Conservation (phyloP, 2,329 filamentous ascomycete genomes). For the Phaeosphaeriaceae sp. region DNA sequence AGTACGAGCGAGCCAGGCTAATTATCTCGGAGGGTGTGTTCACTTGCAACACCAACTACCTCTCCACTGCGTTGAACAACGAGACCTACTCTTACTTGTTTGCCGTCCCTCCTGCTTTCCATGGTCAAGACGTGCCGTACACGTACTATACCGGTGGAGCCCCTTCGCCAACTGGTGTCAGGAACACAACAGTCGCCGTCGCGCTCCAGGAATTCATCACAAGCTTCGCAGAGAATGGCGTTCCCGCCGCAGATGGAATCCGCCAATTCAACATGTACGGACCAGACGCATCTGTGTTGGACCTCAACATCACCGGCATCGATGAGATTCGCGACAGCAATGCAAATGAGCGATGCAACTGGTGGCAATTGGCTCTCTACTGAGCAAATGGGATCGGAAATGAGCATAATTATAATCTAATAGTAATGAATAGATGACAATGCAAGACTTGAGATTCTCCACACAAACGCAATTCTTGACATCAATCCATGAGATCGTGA, state of each 20-base stretch:
- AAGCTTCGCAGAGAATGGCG: constrained; percentile 50
- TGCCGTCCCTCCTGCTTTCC: constrained; percentile 59
- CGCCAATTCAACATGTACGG: constrained; percentile 58
- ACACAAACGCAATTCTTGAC: not conserved
- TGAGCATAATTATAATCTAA: not conserved
- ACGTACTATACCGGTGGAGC: constrained; percentile 58
- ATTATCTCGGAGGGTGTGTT: constrained; percentile 55
- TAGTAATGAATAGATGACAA: constrained; percentile 11
- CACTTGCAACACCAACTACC: constrained; percentile 61
- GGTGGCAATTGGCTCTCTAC: constrained; percentile 60
- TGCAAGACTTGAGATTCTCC: not conserved
- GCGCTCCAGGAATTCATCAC: constrained; percentile 57
- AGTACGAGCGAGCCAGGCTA: constrained; percentile 52
- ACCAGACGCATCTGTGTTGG: constrained; percentile 51
- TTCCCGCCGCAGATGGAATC: constrained; percentile 47
- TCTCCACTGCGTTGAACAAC: constrained; percentile 56
- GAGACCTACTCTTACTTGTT: constrained; percentile 62
- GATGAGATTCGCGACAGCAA: constrained; percentile 53
- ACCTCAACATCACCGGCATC: constrained; percentile 53
- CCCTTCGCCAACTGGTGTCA: constrained; percentile 11
- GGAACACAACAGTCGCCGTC: constrained; percentile 49
- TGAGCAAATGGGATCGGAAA: not conserved
- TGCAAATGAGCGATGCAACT: constrained; percentile 58
- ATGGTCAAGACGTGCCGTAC: constrained; percentile 61
- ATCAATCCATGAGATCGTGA: not conserved